A percentile compares a stretch with the other conserved stretches of the same genome.
phyloP scores from a whole-genome alignment of 2,329 filamentous ascomycete species.

The Onygena corvina region DNA sequence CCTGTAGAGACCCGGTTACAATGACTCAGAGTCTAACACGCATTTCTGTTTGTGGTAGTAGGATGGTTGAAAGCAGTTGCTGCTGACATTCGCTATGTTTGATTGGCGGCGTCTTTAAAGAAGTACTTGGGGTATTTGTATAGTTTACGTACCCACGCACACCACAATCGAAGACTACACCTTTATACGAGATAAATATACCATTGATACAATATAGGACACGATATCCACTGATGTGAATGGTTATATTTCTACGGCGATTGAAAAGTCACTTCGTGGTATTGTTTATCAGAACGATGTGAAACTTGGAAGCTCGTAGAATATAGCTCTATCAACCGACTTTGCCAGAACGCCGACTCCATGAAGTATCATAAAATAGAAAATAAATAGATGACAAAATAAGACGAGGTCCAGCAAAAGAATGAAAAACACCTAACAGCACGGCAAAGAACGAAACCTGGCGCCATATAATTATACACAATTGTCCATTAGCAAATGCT shows the following conservation, averaged over 20 bases:
- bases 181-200: no score
- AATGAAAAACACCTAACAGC: background rate
- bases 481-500: background rate
- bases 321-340: background rate
- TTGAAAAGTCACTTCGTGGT: no score
- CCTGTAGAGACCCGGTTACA: background rate
- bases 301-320: background rate
- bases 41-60: background rate
- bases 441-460: background rate
- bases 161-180: no score
- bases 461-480: background rate
- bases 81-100: background rate
- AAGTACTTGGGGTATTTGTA: no score
- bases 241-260: no score
- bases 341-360: conserved; percentile 1
- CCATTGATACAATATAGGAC: no score
- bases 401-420: background rate
- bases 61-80: background rate
- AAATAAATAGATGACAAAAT: background rate
- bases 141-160: no score
- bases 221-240: no score
- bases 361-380: conserved; percentile 2
- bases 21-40: background rate
- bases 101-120: background rate
- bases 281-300: background rate